Conservation (phyloP, 768 basidiomycete species). For the Dacryopinax primogenitus region DNA sequence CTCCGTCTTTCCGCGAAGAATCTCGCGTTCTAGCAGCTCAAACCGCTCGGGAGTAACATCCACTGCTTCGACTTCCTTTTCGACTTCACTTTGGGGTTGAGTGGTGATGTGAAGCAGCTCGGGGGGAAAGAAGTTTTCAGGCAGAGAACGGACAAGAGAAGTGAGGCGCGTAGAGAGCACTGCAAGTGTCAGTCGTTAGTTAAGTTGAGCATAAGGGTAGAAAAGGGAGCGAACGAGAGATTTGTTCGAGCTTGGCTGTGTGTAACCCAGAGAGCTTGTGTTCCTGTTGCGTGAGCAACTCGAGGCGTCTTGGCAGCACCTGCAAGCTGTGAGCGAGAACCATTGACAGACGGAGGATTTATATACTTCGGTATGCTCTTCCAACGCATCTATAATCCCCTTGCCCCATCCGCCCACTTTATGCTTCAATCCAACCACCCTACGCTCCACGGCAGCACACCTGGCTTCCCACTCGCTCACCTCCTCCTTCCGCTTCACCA, state of each 20-base stretch:
- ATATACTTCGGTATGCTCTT: slow-evolving; percentile 37
- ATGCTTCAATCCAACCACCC: slow-evolving; percentile 56
- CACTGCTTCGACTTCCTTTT: slow-evolving; percentile 33
- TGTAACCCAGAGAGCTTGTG: slow-evolving; percentile 41
- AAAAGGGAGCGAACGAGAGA: background rate
- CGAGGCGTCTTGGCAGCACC: slow-evolving; percentile 56
- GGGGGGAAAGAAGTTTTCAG: background rate
- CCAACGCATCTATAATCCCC: slow-evolving; percentile 50
- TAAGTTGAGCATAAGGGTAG: background rate
- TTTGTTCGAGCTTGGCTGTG: background rate
- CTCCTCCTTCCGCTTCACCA: slow-evolving; percentile 55
- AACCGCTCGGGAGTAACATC: slow-evolving; percentile 77
- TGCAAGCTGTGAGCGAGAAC: slow-evolving; percentile 11
- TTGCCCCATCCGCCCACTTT: slow-evolving; percentile 35
- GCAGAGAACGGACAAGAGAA: slow-evolving; percentile 14
- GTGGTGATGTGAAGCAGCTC: slow-evolving; percentile 33
- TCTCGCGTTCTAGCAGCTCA: slow-evolving; percentile 66
- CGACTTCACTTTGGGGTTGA: slow-evolving; percentile 34
- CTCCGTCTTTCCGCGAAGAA: slow-evolving; percentile 76
- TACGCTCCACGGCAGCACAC: slow-evolving; percentile 48
- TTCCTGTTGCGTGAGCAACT: slow-evolving; percentile 53
- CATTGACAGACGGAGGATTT: slow-evolving; percentile 9
- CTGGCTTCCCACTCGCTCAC: slow-evolving; percentile 61
- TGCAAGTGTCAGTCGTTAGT: background rate
- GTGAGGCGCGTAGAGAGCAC: slow-evolving; percentile 17